These are phyloP conservation scores for Delphinella strobiligena DNA, from an alignment of 2,329 filamentous ascomycete genomes.

Conservation along the genomic window DNA sequence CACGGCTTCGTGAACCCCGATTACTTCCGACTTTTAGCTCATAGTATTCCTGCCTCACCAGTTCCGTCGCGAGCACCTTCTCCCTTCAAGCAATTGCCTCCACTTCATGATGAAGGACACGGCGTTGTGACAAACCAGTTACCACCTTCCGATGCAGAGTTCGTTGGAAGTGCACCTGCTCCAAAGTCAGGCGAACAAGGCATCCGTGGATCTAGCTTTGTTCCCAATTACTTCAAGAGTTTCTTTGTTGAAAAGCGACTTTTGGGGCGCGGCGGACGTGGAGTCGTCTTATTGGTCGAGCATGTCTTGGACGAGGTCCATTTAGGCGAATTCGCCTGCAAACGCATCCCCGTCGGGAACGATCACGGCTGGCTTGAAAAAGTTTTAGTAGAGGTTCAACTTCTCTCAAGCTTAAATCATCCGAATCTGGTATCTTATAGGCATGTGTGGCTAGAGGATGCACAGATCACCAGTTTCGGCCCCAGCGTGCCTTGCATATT, in stretches of 20 bases:
- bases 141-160: constrained; percentile 34
- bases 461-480: constrained; percentile 68
- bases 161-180: constrained; percentile 33
- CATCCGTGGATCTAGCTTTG: constrained; percentile 80
- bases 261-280: constrained; percentile 82
- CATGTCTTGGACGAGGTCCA: constrained; percentile 88
- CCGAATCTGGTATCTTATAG: constrained; percentile 93
- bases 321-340: constrained; percentile 88
- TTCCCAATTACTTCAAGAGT: constrained; percentile 78
- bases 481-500: constrained; percentile 90
- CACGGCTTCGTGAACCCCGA: constrained; percentile 75
- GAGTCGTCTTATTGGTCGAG: constrained; percentile 82
- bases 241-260: constrained; percentile 87
- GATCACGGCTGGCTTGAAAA: constrained; percentile 94
- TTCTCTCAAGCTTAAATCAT: constrained; percentile 83
- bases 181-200: constrained; percentile 39
- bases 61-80: constrained; percentile 35
- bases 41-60: constrained; percentile 41
- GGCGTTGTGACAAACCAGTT: constrained; percentile 12
- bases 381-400: constrained; percentile 81
- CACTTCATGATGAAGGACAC: constrained; percentile 20
- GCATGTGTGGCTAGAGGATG: constrained; percentile 93
- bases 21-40: constrained; percentile 87
- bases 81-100: constrained; percentile 33
- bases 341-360: constrained; percentile 85